Evolutionary conservation across 164 flowering plant species (phyloP).

Genomic region (Nymphaea colorata): DNA sequence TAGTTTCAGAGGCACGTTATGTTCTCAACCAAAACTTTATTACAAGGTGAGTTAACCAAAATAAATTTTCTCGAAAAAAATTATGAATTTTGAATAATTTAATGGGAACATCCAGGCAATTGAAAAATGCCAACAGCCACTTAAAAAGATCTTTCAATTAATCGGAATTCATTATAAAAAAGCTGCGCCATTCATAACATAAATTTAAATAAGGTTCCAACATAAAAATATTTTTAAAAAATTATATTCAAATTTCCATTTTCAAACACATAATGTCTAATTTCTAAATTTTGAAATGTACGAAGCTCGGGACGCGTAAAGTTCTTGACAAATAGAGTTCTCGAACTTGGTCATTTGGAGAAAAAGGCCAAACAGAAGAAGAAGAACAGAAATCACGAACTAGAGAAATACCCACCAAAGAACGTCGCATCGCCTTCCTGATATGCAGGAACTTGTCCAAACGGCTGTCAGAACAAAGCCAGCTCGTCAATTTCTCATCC

Average conservation of each 20-base stretch:
- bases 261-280: no score
- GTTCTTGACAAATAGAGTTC: background rate
- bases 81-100: background rate
- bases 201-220: no score
- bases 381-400: background rate
- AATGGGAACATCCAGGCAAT: background rate
- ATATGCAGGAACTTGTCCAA: constrained; percentile 14
- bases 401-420: constrained; percentile 27
- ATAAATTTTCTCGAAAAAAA: background rate
- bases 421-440: constrained; percentile 55
- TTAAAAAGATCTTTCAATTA: background rate
- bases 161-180: no score
- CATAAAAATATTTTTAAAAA: no score
- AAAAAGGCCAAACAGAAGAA: background rate
- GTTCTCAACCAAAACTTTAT: background rate
- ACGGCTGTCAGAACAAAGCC: constrained; percentile 7
- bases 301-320: no score
- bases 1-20: background rate
- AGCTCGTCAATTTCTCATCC: background rate
- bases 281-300: no score
- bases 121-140: background rate
- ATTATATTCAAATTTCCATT: no score
- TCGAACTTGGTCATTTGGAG: background rate
- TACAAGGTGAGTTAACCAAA: background rate
- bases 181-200: no score